A percentile compares a stretch with the other conserved stretches of the same genome.
These are phyloP conservation scores for Talaromyces funiculosus DNA, from an alignment of 2,329 filamentous ascomycete species.

Conservation along the genomic window DNA sequence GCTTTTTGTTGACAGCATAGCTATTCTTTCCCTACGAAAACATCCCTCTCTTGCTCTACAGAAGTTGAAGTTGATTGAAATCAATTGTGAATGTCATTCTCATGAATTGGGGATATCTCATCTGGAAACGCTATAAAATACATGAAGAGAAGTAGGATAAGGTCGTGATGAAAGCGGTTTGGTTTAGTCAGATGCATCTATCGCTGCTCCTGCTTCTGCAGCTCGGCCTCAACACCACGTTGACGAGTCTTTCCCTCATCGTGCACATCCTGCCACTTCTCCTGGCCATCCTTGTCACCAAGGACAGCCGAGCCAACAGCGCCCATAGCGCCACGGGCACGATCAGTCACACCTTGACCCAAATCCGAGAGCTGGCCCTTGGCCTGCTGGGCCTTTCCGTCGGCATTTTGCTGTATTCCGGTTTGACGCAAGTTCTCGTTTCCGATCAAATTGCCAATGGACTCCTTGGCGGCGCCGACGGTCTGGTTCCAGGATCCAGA, in stretches of 20 bases:
- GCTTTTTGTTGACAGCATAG: not conserved
- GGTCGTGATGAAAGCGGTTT: not conserved
- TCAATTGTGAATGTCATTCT: not conserved
- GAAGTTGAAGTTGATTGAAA: not conserved
- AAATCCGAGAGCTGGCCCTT: constrained; percentile 74
- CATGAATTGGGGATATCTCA: constrained; percentile 8
- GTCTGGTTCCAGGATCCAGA: constrained; percentile 82
- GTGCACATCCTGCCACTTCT: constrained; percentile 62
- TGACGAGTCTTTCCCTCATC: constrained; percentile 79
- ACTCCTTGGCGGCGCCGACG: constrained; percentile 77
- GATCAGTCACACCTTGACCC: constrained; percentile 59
- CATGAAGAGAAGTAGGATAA: not conserved
- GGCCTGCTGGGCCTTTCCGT: constrained; percentile 76
- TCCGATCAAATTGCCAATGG: constrained; percentile 68
- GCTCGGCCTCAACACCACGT: constrained; percentile 74
- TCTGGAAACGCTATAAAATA: not conserved
- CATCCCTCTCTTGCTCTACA: not conserved
- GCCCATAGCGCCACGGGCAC: constrained; percentile 67
- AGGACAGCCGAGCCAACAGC: constrained; percentile 65
- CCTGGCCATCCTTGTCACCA: constrained; percentile 62
- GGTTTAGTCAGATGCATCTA: not conserved
- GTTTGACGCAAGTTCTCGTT: constrained; percentile 67
- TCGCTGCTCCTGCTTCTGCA: constrained; percentile 54
- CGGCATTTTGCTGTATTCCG: constrained; percentile 71
- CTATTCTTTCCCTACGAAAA: not conserved